Percentiles rank a stretch among this genome's conserved stretches.
Evolutionary conservation across 225 moss, liverwort and hornwort species (phyloP).

Genomic region (Antitrichia curtipendula): DNA sequence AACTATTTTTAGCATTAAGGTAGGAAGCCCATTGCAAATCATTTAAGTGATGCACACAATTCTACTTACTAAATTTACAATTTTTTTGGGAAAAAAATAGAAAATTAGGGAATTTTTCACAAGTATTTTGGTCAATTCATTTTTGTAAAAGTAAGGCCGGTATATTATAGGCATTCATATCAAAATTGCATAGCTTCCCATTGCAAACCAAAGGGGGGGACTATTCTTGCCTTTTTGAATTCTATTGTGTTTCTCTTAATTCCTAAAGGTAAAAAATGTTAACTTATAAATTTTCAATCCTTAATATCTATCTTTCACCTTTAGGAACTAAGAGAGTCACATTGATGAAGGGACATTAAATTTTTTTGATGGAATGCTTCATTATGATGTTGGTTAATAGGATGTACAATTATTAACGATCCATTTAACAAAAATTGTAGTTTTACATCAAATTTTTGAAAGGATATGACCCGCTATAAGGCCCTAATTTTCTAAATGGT

Average conservation of each 20-base stretch:
- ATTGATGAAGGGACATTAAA: no score
- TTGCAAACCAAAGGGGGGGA: accelerated
- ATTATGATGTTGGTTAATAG: not conserved
- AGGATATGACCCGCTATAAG: accelerated
- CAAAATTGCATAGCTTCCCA: not conserved
- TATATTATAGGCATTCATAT: no score
- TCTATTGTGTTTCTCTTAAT: not conserved
- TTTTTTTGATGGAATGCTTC: accelerated
- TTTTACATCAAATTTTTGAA: not conserved
- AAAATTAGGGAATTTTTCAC: not conserved
- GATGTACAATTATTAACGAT: no score
- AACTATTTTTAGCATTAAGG: not conserved
- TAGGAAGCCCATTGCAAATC: not conserved
- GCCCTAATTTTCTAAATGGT: accelerated
- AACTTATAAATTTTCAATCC: no score
- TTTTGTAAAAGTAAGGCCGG: not conserved
- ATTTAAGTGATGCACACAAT: not conserved
- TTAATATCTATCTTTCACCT: not conserved
- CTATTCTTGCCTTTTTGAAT: not conserved
- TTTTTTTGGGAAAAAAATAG: not conserved
- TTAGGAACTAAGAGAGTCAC: no score
- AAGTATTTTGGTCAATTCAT: not conserved
- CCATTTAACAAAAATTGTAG: not conserved
- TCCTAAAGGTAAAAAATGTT: not conserved
- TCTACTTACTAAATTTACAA: not conserved